A percentile compares a stretch with the other conserved stretches of the same genome.
Evolutionary conservation across 345 rosid species (phyloP).

Genomic region (Xanthoceras sorbifolium): DNA sequence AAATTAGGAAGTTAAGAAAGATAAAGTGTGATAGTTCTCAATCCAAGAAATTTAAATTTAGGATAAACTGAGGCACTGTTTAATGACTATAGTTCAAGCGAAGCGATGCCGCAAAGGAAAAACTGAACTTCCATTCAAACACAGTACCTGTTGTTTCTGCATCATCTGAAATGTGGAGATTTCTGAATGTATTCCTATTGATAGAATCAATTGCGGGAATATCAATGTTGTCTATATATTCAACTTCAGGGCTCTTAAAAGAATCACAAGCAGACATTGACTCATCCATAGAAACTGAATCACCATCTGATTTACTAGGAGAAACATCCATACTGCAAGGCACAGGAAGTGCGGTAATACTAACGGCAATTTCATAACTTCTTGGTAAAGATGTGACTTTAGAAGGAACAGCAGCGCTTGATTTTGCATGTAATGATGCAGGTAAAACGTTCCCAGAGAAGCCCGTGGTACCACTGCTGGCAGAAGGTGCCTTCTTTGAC

Average conservation of each 20-base stretch:
- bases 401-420: conserved; percentile 32
- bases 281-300: conserved; percentile 69
- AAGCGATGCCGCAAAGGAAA: neutral
- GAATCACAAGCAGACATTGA: conserved; percentile 83
- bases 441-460: conserved; percentile 36
- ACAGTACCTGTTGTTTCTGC: conserved; percentile 47
- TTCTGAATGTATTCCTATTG: conserved; percentile 69
- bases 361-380: conserved; percentile 31
- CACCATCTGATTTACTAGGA: conserved; percentile 59
- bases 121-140: neutral
- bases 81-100: neutral
- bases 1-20: neutral
- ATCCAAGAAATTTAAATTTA: neutral
- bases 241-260: conserved; percentile 83
- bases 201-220: conserved; percentile 55
- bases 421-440: conserved; percentile 32
- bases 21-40: too few relatives aligned
- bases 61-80: neutral
- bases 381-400: conserved; percentile 37
- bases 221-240: conserved; percentile 62
- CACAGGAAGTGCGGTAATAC: conserved; percentile 25
- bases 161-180: conserved; percentile 66
- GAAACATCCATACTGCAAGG: conserved; percentile 45
- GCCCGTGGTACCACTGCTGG: conserved; percentile 24
- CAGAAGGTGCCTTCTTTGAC: conserved; percentile 47